Percentiles rank a stretch among this genome's conserved stretches.
These are phyloP conservation scores for Spiraea crenata DNA, from an alignment of 331 rosid species.

Conservation along the genomic window DNA sequence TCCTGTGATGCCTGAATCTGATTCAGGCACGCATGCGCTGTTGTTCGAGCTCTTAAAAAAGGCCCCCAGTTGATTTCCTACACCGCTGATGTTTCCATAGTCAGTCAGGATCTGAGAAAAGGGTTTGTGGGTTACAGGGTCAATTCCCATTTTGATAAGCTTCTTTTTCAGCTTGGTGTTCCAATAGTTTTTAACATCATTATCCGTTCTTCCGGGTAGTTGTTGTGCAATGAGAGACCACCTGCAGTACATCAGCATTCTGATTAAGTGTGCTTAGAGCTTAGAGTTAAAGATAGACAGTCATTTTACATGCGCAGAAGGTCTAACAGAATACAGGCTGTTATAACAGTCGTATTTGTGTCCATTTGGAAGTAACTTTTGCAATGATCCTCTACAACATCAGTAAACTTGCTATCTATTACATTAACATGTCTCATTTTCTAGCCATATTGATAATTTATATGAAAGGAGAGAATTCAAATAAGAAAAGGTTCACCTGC, in stretches of 20 bases:
- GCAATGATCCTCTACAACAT: constrained; percentile 1
- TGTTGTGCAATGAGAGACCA: constrained; percentile 82
- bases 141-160: constrained; percentile 86
- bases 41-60: constrained; percentile 29
- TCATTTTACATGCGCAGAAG: background rate
- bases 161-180: constrained; percentile 89
- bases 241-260: constrained; percentile 34
- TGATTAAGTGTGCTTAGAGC: background rate
- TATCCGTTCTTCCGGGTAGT: constrained; percentile 91
- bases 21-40: constrained; percentile 20
- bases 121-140: constrained; percentile 87
- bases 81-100: constrained; percentile 55
- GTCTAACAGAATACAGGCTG: constrained; percentile 8
- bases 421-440: background rate
- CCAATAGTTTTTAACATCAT: constrained; percentile 96
- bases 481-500: constrained; percentile 50
- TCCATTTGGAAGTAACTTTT: background rate
- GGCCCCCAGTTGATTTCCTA: constrained; percentile 25
- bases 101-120: constrained; percentile 76
- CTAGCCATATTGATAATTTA: no score
- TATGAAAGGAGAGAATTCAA: background rate
- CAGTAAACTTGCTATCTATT: background rate
- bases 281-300: background rate
- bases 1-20: constrained; percentile 25
- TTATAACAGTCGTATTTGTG: background rate